A percentile compares a stretch with the other conserved stretches of the same genome.
phyloP scores from a whole-genome alignment of 1,284 basidiomycete genomes.

The Trichosporon asahii region DNA sequence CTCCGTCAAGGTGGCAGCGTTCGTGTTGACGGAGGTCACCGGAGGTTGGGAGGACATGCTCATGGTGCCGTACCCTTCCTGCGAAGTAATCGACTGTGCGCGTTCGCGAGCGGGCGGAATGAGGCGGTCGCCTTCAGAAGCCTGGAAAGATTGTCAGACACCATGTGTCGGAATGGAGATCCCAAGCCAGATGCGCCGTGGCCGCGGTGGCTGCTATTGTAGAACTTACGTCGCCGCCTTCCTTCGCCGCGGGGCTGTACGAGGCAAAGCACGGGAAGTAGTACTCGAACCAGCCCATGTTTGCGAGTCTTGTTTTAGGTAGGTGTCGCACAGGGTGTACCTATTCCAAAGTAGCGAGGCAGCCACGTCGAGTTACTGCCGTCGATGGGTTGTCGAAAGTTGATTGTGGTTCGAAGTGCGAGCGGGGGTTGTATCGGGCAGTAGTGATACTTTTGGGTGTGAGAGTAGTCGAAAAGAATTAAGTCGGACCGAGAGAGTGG shows the following conservation, averaged over 20 bases:
- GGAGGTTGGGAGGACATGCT: conserved; percentile 12
- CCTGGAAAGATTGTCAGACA: conserved; percentile 6
- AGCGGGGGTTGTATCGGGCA: neutral
- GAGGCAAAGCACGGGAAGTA: conserved; percentile 11
- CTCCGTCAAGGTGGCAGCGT: conserved; percentile 7
- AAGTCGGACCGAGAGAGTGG: conserved; percentile 3
- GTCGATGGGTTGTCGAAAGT: conserved; percentile 3
- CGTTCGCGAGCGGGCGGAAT: conserved; percentile 16
- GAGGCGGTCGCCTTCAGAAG: conserved; percentile 16
- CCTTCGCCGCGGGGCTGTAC: conserved; percentile 1
- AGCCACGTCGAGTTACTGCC: neutral
- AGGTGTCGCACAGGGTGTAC: neutral
- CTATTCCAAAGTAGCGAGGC: neutral
- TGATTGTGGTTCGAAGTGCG: neutral
- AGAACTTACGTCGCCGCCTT: neutral
- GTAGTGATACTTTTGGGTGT: neutral
- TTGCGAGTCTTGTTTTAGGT: conserved; percentile 4
- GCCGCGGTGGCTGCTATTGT: conserved; percentile 1
- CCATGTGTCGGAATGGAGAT: neutral
- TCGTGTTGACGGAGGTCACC: conserved; percentile 1
- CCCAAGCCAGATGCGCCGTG: neutral
- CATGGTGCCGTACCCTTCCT: conserved; percentile 23
- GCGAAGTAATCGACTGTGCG: conserved; percentile 13
- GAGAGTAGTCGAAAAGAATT: neutral
- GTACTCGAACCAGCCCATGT: conserved; percentile 17